Conservation (phyloP, 306 rosid genomes). For the Medicago ruthenica region DNA sequence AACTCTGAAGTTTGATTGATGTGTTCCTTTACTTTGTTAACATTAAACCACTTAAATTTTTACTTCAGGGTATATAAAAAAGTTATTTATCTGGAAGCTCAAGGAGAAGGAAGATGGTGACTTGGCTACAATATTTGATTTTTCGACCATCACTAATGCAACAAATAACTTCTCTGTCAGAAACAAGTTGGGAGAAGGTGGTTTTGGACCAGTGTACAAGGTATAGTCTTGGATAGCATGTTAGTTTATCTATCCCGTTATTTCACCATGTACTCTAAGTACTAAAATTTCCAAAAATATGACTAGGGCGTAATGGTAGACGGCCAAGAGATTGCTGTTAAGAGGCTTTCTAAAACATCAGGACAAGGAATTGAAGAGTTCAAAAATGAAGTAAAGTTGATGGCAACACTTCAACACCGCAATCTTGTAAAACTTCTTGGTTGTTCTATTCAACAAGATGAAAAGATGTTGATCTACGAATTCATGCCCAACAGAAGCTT, state of each 20-base stretch:
- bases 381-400: constrained; percentile 36
- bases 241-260: too few relatives aligned
- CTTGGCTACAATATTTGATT: not conserved
- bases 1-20: not conserved
- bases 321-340: constrained; percentile 8
- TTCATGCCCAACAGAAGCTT: constrained; percentile 39
- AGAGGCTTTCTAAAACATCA: constrained; percentile 4
- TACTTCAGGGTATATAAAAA: not conserved
- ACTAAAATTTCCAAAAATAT: not conserved
- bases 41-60: not conserved
- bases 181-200: constrained; percentile 18
- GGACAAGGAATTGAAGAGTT: constrained; percentile 20
- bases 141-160: constrained; percentile 10
- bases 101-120: constrained; percentile 7
- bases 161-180: constrained; percentile 3
- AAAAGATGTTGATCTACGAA: constrained; percentile 29
- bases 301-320: constrained; percentile 3
- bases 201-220: constrained; percentile 26
- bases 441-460: constrained; percentile 23
- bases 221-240: not conserved
- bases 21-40: not conserved
- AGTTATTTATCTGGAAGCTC: not conserved
- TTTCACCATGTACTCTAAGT: too few relatives aligned
- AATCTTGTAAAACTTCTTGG: constrained; percentile 40
- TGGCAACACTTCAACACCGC: constrained; percentile 41